Evolutionary conservation across 2,329 filamentous ascomycete genomes (phyloP).

Genomic region (Botrytis porri): DNA sequence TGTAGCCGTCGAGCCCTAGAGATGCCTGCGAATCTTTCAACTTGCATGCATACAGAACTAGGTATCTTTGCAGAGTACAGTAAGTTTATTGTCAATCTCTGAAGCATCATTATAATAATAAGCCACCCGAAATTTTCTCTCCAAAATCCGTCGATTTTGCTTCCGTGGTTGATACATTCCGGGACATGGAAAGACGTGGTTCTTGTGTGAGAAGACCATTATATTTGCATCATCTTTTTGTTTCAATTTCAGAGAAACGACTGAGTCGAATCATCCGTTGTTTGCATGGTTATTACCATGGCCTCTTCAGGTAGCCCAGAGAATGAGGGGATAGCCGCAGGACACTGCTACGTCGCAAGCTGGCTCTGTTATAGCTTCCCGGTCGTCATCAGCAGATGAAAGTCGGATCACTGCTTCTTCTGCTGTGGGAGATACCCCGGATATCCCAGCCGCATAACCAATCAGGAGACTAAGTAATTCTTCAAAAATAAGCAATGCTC

Average conservation of each 20-base stretch:
- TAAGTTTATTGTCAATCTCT: background rate
- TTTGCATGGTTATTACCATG: background rate
- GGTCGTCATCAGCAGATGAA: too few relatives aligned
- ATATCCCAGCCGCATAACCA: fast-evolving
- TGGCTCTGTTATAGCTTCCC: fast-evolving
- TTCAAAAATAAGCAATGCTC: too few relatives aligned
- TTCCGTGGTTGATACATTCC: background rate
- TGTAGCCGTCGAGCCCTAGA: background rate
- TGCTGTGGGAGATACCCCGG: fast-evolving
- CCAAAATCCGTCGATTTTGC: background rate
- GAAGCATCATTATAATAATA: background rate
- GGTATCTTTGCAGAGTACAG: too few relatives aligned
- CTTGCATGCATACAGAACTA: background rate
- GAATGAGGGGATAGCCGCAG: background rate
- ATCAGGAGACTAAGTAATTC: fast-evolving
- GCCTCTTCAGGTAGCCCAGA: background rate
- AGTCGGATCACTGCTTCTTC: too few relatives aligned
- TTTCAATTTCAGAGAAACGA: background rate
- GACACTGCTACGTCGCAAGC: fast-evolving
- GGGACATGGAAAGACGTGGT: background rate
- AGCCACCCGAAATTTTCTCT: background rate
- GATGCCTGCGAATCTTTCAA: background rate
- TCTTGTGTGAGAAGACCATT: background rate
- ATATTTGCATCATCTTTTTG: background rate
- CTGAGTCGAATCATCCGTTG: background rate